Base-by-base conservation (phyloP, 1,139 yeast genomes). In the Kurtzmaniella natalensis region DNA sequence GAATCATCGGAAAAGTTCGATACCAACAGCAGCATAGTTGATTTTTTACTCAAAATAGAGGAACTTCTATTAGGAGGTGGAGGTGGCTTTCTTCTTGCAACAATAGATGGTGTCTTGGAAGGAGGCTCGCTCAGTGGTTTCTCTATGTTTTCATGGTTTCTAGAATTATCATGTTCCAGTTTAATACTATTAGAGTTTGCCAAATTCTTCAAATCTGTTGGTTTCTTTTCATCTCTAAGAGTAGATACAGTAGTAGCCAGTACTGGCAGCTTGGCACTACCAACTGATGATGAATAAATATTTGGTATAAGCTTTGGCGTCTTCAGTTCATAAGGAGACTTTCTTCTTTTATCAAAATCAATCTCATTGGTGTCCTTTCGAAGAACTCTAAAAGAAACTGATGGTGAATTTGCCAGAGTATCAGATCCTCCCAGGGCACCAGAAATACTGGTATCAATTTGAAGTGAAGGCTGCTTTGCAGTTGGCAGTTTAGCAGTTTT, bases 341-440 rank as follows among this genome's bases (percentile, higher is more conserved):
- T 78, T 29, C 95, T 62, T 36, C 89, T 66, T 47, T 85, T 81
- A 48, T 86, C 94, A 52, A 86, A 85, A 57, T 87, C 88, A 38
- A 86, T 84, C 50, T 83, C 94, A 19, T 75, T 62, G 11, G 72
- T 72, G 28, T 73, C 77, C n/a, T 79, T 76, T 24, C 89, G 58
- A 10, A 85, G 69, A 0, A 85, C 82, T 41, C 81, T 70, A 50
- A 86, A 85, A 0, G 85, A 64, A 37, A 63, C 66, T 25, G 49
- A 34, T 23, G 34, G 31, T 8, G 47, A 34, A 1, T 44, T 35
- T n/a, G 39, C 32, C 29, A 26, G 29, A 26, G 10, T 26, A 10
- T 11, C 13, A 15, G 17, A 17, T 10, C 21, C 16, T 7, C 3
- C 17, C 5, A 38, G n/a, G 5, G 35, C 40, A 9, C 32, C 36